Evolutionary conservation across 192 early-diverging fungal species (phyloP), one percentile per base, ranked within the genome.

Genomic region (Umbelopsis ramanniana): DNA sequence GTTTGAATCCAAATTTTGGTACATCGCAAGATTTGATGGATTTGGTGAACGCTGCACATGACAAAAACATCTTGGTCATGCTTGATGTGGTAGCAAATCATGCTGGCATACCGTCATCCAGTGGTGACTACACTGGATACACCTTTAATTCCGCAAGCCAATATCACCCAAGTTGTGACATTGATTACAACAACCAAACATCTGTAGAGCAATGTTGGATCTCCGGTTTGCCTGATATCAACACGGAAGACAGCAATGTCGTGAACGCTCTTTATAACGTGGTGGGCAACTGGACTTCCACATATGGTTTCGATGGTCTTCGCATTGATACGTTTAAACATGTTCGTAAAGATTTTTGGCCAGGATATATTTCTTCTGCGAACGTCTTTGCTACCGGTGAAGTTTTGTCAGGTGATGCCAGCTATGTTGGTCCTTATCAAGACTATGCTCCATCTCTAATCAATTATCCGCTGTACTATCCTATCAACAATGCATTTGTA

Each of bases 291-390:
- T 38, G 72, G 29, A 67, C 66, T 2, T 71, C 23, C 22, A 77
- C 50, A 46, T 85, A 77, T 68, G 66, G 63, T 21, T 70, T 86
- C 26, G 85, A 85, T 67, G 84, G 75, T 11, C 55, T 87, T 52
- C 74, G 84, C 22, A 70, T 86, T 10, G 84, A 86, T 48, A 79
- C 84, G 0, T 79, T 74, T n/a, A 84, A 73, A 52, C 76, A 84
- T 67, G 33, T 87, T 35, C 75, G 70, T 6, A 69, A 68, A 40
- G 33, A 33, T 52, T 86, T 87, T 70, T 86, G 78, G 83, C 60
- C 68, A 26, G 52, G n/a, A 3, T 85, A 67, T 63, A 66, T 70
- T 15, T 33, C 33, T 43, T 37, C 66, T n/a, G 67, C 76, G 15
- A 57, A 75, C 26, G 80, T 81, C 6, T 85, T 84, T 68, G 52